Conservation (phyloP, 1,284 basidiomycete species). For the Anthracocystis walkeri region DNA sequence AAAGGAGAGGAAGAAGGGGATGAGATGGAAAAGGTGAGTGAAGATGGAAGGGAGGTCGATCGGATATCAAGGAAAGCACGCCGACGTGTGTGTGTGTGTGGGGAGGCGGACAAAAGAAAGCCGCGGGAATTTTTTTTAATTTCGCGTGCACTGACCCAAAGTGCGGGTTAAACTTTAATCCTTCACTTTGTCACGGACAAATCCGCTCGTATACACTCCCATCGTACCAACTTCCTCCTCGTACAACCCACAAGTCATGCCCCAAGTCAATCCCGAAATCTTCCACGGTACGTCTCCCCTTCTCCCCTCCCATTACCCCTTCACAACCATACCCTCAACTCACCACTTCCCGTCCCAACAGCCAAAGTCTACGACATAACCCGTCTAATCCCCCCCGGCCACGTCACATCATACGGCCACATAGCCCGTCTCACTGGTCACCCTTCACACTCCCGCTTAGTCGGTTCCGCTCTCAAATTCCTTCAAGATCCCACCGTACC, state of each 20-base stretch:
- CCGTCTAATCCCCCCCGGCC: slow-evolving; percentile 57
- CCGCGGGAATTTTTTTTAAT: background rate
- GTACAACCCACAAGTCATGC: too few species aligned
- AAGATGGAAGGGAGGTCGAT: background rate
- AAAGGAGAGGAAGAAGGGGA: background rate
- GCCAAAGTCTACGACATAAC: slow-evolving; percentile 64
- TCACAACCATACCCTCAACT: background rate
- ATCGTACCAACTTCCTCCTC: too few species aligned
- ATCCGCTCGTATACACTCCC: background rate
- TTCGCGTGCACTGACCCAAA: background rate
- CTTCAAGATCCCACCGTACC: slow-evolving; percentile 56
- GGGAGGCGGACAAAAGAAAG: slow-evolving; percentile 2
- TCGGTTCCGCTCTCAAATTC: slow-evolving; percentile 64
- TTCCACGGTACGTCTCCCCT: slow-evolving; percentile 36
- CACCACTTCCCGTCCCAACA: too few species aligned
- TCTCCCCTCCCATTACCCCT: background rate
- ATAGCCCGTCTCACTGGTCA: slow-evolving; percentile 63
- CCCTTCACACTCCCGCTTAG: slow-evolving; percentile 61
- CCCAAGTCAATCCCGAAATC: slow-evolving; percentile 47
- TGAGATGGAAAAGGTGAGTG: background rate
- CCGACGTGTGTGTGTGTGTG: background rate
- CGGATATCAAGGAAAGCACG: slow-evolving; percentile 38
- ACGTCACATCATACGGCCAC: slow-evolving; percentile 67
- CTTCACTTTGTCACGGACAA: background rate
- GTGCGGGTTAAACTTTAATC: slow-evolving; percentile 15